Percentiles rank a stretch among this genome's conserved stretches.
These are phyloP conservation scores for Aspergillus ustus DNA, from an alignment of 2,329 filamentous ascomycete species.

Conservation along the genomic window DNA sequence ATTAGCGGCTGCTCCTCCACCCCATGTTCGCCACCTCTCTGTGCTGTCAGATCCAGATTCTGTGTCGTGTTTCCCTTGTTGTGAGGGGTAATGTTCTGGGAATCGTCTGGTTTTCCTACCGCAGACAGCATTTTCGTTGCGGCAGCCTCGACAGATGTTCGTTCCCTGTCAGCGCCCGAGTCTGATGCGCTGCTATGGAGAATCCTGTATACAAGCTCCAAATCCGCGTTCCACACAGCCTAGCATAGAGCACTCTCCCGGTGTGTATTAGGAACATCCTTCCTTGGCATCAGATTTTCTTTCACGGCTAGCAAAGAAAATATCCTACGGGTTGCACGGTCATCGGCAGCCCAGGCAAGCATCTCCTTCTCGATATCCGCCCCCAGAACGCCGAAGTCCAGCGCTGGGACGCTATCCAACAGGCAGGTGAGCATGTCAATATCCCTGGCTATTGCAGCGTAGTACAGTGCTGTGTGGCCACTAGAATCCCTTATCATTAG, in stretches of 20 bases:
- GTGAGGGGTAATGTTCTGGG: neutral
- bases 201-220: neutral
- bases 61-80: neutral
- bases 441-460: neutral
- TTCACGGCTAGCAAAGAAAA: neutral
- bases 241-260: neutral
- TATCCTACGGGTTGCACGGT: neutral
- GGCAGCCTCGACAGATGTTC: neutral
- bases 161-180: neutral
- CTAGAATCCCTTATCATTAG: too few species aligned
- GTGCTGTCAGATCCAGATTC: neutral
- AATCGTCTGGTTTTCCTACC: neutral
- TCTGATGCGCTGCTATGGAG: neutral
- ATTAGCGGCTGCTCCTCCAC: neutral
- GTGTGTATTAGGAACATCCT: neutral
- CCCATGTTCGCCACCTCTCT: neutral
- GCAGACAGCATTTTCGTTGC: neutral
- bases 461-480: too few species aligned
- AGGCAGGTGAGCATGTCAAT: neutral
- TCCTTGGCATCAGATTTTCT: neutral
- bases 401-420: neutral
- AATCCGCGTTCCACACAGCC: neutral
- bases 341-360: neutral
- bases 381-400: neutral
- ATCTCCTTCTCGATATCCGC: neutral